Percentiles rank a stretch among this genome's conserved stretches.
phyloP scores from a whole-genome alignment of 78 protist genomes.

The Pelomyxa schiedti region DNA sequence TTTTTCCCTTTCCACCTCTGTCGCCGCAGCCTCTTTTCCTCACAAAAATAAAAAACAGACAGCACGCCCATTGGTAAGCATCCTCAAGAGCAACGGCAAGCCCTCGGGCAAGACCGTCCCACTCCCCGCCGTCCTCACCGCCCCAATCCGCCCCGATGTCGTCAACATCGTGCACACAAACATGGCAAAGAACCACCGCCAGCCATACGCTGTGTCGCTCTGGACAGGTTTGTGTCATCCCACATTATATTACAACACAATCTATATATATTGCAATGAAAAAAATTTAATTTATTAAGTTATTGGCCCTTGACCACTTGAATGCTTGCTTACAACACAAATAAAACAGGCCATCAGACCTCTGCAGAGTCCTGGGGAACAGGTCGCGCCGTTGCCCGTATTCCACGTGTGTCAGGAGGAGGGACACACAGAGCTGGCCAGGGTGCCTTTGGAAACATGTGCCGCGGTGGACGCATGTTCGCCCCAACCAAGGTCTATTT shows the following conservation, averaged over 20 bases:
- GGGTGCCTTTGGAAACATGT: conserved; percentile 99
- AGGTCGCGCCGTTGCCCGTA: conserved; percentile 99
- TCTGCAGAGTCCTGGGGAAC: conserved; percentile 99
- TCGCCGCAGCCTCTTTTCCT: too few relatives aligned
- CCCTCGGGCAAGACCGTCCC: conserved; percentile 23
- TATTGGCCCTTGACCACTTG: conserved; percentile 68
- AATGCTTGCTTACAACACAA: too few relatives aligned
- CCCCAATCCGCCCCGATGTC: conserved; percentile 89
- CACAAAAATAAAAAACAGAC: too few relatives aligned
- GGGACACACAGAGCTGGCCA: conserved; percentile 98
- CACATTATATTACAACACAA: neutral
- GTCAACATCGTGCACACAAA: conserved; percentile 78
- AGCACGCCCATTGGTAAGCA: conserved; percentile 30
- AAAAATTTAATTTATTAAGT: too few relatives aligned
- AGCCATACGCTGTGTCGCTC: conserved; percentile 75
- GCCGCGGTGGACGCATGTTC: conserved; percentile 97
- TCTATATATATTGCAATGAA: too few relatives aligned
- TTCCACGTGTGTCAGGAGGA: conserved; percentile 98
- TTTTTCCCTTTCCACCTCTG: too few relatives aligned
- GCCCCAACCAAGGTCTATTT: too few relatives aligned
- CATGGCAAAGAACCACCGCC: conserved; percentile 95
- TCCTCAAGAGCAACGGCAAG: conserved; percentile 23
- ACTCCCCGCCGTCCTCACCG: conserved; percentile 85
- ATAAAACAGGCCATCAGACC: conserved; percentile 89
- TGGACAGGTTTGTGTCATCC: too few relatives aligned